phyloP scores from a whole-genome alignment of 345 rosid genomes.

The Syzygium oleosum region DNA sequence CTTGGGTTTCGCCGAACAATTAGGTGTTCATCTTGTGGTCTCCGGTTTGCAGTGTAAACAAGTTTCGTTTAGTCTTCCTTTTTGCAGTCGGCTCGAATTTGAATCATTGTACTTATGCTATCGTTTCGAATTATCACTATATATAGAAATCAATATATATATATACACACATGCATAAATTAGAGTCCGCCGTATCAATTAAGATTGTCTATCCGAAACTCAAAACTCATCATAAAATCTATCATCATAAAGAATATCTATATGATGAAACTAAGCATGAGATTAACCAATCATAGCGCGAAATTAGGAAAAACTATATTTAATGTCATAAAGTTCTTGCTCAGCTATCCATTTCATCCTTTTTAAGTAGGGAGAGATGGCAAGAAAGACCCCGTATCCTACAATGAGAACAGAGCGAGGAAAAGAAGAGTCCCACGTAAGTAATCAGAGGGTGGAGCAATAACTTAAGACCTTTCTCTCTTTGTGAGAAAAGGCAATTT shows the following conservation, averaged over 20 bases:
- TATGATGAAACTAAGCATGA: background rate
- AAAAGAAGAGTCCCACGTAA: background rate
- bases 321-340: background rate
- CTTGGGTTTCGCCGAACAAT: background rate
- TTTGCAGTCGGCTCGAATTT: background rate
- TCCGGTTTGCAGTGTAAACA: background rate
- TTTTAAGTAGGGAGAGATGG: background rate
- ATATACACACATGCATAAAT: too few species aligned
- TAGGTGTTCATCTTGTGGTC: background rate
- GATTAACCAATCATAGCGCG: background rate
- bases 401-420: background rate
- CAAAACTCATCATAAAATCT: background rate
- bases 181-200: background rate
- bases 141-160: background rate
- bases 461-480: too few species aligned
- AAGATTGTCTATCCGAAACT: background rate
- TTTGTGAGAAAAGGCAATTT: background rate
- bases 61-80: background rate
- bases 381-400: background rate
- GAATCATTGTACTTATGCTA: fast-evolving
- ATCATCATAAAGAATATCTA: background rate
- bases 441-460: background rate
- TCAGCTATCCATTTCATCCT: background rate
- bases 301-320: background rate
- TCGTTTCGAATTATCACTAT: background rate